Conservation (phyloP, 768 basidiomycete species). For the Boletus pseudopeckii region DNA sequence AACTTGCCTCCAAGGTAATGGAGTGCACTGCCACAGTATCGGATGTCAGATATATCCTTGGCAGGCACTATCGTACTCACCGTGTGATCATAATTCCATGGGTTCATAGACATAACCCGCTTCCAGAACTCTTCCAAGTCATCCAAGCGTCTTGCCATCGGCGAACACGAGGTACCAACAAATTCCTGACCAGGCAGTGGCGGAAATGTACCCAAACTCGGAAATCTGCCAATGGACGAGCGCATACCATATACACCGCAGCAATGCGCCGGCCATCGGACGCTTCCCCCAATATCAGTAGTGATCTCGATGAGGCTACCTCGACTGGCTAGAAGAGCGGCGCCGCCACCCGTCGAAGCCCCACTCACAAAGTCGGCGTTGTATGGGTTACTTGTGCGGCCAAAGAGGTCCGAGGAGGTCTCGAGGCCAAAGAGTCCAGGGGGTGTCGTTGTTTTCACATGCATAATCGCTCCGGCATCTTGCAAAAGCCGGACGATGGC, state of each 20-base stretch:
- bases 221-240: conserved; percentile 38
- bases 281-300: conserved; percentile 49
- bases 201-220: conserved; percentile 28
- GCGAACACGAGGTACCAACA: conserved; percentile 35
- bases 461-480: conserved; percentile 41
- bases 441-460: conserved; percentile 43
- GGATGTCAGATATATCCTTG: not conserved
- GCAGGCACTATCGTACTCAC: conserved; percentile 21
- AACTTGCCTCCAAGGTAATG: conserved; percentile 40
- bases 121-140: conserved; percentile 44
- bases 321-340: conserved; percentile 43
- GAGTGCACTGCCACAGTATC: conserved; percentile 34
- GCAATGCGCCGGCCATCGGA: conserved; percentile 46
- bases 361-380: conserved; percentile 40
- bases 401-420: conserved; percentile 43
- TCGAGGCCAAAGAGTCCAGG: conserved; percentile 41
- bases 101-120: conserved; percentile 38
- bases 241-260: conserved; percentile 46
- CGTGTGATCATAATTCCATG: conserved; percentile 44
- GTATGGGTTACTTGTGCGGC: conserved; percentile 47
- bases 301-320: conserved; percentile 45
- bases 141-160: conserved; percentile 41
- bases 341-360: conserved; percentile 52
- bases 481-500: conserved; percentile 38
- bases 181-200: conserved; percentile 39